These are phyloP conservation scores for Geotrichum candidum DNA, from an alignment of 1,139 yeast genomes.

Conservation along the genomic window DNA sequence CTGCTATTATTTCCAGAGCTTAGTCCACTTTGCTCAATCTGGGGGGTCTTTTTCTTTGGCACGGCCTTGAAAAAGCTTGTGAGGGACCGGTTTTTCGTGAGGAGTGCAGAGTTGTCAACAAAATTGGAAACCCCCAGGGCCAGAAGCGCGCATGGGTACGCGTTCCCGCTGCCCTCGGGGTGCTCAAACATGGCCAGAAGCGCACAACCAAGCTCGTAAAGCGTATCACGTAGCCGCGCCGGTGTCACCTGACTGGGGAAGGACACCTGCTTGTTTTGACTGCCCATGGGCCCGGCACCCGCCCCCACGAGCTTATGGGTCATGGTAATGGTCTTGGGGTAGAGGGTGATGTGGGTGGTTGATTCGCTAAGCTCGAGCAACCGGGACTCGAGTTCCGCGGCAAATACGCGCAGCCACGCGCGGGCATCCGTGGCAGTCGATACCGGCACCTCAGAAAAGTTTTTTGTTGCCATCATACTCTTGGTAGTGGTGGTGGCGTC, in stretches of 20 bases:
- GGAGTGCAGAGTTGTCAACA: conserved; percentile 6
- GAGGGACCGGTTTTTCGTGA: conserved; percentile 6
- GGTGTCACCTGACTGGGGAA: conserved; percentile 19
- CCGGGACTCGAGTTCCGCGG: conserved; percentile 71
- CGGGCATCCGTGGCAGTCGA: conserved; percentile 50
- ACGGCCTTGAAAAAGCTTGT: conserved; percentile 9
- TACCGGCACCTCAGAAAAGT: conserved; percentile 53
- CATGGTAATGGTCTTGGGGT: conserved; percentile 37
- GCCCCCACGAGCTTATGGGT: conserved; percentile 15
- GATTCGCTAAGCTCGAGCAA: conserved; percentile 66
- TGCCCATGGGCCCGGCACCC: conserved; percentile 1
- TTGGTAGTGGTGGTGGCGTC: conserved; percentile 52
- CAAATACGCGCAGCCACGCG: conserved; percentile 78
- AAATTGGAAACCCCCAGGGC: conserved; percentile 23
- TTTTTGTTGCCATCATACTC: conserved; percentile 85
- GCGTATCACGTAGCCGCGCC: conserved; percentile 24
- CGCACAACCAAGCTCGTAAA: conserved; percentile 26
- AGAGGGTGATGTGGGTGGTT: conserved; percentile 39
- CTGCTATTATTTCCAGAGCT: no score
- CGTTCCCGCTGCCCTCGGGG: not conserved
- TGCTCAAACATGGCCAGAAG: conserved; percentile 27
- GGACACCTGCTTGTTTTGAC: conserved; percentile 24
- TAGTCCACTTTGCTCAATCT: no score
- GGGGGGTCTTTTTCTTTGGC: not conserved
- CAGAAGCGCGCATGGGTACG: conserved; percentile 22